Evolutionary conservation across 2,329 filamentous ascomycete species (phyloP).

Genomic region (Ploettnerulaceae sp.): DNA sequence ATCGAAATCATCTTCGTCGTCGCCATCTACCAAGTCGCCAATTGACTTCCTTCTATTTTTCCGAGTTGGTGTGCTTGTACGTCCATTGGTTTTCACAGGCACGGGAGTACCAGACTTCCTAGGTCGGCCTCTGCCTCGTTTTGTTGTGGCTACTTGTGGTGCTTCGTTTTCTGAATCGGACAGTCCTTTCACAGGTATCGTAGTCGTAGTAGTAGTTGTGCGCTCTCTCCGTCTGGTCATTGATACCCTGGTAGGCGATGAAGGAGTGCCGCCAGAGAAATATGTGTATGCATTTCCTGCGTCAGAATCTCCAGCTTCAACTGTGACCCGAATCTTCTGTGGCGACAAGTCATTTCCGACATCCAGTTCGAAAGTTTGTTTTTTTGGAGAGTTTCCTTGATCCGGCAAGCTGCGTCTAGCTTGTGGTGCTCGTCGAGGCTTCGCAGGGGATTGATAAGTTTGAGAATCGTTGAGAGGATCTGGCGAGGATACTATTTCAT

Average conservation of each 20-base stretch:
- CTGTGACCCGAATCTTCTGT: slow-evolving; percentile 34
- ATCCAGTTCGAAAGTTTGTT: slow-evolving; percentile 35
- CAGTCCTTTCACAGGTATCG: slow-evolving; percentile 32
- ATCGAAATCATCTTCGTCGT: slow-evolving; percentile 25
- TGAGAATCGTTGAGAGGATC: slow-evolving; percentile 34
- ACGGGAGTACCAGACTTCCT: slow-evolving; percentile 40
- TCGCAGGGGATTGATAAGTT: slow-evolving; percentile 27
- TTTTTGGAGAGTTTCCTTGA: slow-evolving; percentile 31
- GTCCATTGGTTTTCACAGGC: slow-evolving; percentile 29
- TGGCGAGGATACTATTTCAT: slow-evolving; percentile 31
- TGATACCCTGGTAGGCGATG: slow-evolving; percentile 21
- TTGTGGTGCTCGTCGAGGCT: slow-evolving; percentile 24
- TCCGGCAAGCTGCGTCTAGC: slow-evolving; percentile 24
- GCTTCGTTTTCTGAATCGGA: slow-evolving; percentile 31
- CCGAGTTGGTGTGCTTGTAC: slow-evolving; percentile 24
- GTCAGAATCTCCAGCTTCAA: slow-evolving; percentile 32
- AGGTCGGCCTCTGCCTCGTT: slow-evolving; percentile 39
- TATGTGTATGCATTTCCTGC: slow-evolving; percentile 23
- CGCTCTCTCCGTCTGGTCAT: slow-evolving; percentile 24
- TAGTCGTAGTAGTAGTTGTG: slow-evolving; percentile 34
- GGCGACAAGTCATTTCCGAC: slow-evolving; percentile 33
- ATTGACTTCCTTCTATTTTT: slow-evolving; percentile 27
- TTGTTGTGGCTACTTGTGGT: slow-evolving; percentile 34
- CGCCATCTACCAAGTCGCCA: slow-evolving; percentile 24
- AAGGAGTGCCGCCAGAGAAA: slow-evolving; percentile 13